Evolutionary conservation across 2,329 filamentous ascomycete genomes (phyloP).

Genomic region (Fusarium austroafricanum): DNA sequence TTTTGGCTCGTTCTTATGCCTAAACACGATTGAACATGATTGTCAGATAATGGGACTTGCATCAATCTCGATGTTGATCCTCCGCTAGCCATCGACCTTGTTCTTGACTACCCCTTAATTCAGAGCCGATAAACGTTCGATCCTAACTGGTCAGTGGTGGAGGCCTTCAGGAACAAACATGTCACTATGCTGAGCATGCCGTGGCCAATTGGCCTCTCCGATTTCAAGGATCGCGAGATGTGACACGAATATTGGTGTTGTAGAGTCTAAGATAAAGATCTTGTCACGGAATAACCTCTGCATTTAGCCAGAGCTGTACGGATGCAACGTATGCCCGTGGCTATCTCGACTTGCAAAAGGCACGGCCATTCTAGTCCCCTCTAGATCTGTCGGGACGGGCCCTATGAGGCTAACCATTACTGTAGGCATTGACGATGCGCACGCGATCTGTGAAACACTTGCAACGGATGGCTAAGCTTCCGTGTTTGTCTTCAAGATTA

Average conservation of each 20-base stretch:
- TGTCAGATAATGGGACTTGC: constrained; percentile 6
- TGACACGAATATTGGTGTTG: constrained; percentile 12
- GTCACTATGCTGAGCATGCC: background rate
- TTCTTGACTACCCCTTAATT: constrained; percentile 1
- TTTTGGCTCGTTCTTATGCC: background rate
- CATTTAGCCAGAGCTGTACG: background rate
- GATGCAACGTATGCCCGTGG: background rate
- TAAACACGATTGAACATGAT: background rate
- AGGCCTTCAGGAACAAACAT: background rate
- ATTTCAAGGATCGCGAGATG: constrained; percentile 5
- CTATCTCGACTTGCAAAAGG: background rate
- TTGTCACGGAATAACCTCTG: background rate
- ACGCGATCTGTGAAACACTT: constrained; percentile 1
- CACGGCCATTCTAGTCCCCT: background rate
- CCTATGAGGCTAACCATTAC: constrained; percentile 8
- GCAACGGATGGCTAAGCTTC: constrained; percentile 3
- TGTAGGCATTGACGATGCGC: background rate
- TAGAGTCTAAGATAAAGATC: constrained; percentile 6
- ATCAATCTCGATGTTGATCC: constrained; percentile 29
- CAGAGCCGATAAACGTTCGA: background rate
- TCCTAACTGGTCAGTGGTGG: background rate
- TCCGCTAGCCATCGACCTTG: constrained; percentile 5
- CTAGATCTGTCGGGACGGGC: background rate
- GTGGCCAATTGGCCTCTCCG: background rate
- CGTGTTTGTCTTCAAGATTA: background rate